Percentiles rank a stretch among this genome's conserved stretches.
These are phyloP conservation scores for Zalaria obscura DNA, from an alignment of 2,329 filamentous ascomycete genomes.

Conservation along the genomic window DNA sequence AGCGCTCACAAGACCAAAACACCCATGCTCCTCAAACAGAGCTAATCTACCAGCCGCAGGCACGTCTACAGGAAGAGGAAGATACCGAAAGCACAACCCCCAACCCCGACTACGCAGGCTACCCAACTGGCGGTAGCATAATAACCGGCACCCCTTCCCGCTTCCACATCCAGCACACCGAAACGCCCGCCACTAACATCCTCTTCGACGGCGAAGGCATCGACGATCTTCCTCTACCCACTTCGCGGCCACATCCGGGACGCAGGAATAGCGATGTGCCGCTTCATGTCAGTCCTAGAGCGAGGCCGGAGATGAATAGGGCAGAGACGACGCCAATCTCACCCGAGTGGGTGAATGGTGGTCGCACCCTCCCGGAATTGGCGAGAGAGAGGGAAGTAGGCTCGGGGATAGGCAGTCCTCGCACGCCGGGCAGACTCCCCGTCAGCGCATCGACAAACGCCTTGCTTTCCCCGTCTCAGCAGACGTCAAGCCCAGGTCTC, in stretches of 20 bases:
- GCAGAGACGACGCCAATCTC: constrained; percentile 2
- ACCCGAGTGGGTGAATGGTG: background rate
- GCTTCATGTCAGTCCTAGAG: background rate
- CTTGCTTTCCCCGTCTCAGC: background rate
- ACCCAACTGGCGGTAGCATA: constrained; percentile 19
- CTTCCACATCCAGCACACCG: constrained; percentile 15
- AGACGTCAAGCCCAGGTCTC: background rate
- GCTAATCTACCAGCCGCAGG: too few relatives aligned
- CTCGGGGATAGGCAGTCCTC: background rate
- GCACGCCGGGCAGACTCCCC: background rate
- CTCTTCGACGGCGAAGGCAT: constrained; percentile 11
- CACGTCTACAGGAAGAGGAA: background rate
- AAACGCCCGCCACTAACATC: constrained; percentile 7
- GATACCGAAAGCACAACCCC: constrained; percentile 9
- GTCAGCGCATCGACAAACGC: background rate
- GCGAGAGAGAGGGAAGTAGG: background rate
- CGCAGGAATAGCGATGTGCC: background rate
- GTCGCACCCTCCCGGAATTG: background rate
- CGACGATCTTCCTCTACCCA: background rate
- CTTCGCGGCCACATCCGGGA: background rate
- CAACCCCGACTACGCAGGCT: constrained; percentile 13
- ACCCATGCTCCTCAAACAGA: too few relatives aligned
- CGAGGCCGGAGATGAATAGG: background rate
- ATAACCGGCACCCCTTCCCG: constrained; percentile 19
- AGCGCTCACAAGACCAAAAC: too few relatives aligned